phyloP scores from a whole-genome alignment of 768 basidiomycete species.

The Suillus discolor region DNA sequence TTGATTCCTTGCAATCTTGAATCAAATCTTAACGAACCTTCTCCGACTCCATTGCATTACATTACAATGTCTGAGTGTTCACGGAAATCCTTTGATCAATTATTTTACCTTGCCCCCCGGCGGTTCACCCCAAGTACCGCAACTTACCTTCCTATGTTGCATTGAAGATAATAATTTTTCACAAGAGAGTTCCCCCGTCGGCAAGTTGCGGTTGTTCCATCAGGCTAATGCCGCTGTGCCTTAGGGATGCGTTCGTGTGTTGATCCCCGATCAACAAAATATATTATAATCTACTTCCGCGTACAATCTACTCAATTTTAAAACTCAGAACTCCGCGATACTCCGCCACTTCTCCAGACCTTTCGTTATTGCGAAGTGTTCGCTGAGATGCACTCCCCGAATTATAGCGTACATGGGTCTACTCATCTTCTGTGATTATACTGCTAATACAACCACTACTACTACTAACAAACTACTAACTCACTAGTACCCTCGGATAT shows the following conservation, averaged over 20 bases:
- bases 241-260: slow-evolving; percentile 39
- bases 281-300: slow-evolving; percentile 38
- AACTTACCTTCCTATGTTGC: background rate
- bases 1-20: slow-evolving; percentile 29
- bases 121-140: background rate
- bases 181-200: slow-evolving; percentile 16
- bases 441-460: too few relatives aligned
- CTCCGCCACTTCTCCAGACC: slow-evolving; percentile 11
- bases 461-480: too few relatives aligned
- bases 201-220: slow-evolving; percentile 32
- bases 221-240: slow-evolving; percentile 30
- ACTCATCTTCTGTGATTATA: too few relatives aligned
- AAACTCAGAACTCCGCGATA: slow-evolving; percentile 33
- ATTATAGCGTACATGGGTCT: too few relatives aligned
- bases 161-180: slow-evolving; percentile 7
- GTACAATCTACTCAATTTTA: slow-evolving; percentile 16
- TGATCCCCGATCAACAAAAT: slow-evolving; percentile 65
- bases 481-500: slow-evolving; percentile 9
- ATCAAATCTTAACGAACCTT: slow-evolving; percentile 34
- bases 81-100: slow-evolving; percentile 1
- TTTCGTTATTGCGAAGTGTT: slow-evolving; percentile 13
- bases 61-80: background rate
- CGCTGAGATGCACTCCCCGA: slow-evolving; percentile 19
- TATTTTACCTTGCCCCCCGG: slow-evolving; percentile 6
- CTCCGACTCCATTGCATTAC: background rate